Percentiles rank a stretch among this genome's conserved stretches.
Evolutionary conservation across 2,329 filamentous ascomycete species (phyloP).

Genomic region (Trichoderma pleuroti): DNA sequence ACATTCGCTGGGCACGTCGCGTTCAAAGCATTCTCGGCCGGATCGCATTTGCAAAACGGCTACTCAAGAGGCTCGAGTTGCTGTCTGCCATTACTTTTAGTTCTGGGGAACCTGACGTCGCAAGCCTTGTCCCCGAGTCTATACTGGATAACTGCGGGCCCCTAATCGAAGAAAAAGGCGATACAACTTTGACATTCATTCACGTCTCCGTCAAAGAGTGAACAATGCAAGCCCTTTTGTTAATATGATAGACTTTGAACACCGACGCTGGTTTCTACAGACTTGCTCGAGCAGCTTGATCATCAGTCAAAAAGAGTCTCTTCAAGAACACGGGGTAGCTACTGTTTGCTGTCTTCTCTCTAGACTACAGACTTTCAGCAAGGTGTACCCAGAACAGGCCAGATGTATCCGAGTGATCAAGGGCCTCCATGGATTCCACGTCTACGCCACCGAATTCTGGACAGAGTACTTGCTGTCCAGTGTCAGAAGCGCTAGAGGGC

Average conservation of each 20-base stretch:
- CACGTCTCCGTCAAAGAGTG: background rate
- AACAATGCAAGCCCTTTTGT: background rate
- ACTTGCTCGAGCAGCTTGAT: background rate
- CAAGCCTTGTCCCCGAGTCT: background rate
- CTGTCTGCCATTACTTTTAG: background rate
- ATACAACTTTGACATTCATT: background rate
- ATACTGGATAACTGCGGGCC: background rate
- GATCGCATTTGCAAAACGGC: background rate
- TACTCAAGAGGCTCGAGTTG: background rate
- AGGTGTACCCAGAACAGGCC: background rate
- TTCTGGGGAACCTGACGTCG: background rate
- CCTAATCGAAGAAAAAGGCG: background rate
- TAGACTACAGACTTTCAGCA: background rate
- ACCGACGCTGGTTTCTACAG: background rate
- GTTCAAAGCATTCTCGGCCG: background rate
- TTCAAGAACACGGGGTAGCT: background rate
- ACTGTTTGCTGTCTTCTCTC: background rate
- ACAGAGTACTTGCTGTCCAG: background rate
- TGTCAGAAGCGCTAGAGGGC: background rate
- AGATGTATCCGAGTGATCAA: background rate
- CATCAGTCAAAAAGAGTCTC: background rate
- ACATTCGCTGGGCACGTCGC: background rate
- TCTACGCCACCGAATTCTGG: background rate
- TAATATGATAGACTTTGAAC: background rate
- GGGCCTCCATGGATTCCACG: background rate